Conservation (phyloP, 2,329 filamentous ascomycete genomes). For the Geosmithia flava region DNA sequence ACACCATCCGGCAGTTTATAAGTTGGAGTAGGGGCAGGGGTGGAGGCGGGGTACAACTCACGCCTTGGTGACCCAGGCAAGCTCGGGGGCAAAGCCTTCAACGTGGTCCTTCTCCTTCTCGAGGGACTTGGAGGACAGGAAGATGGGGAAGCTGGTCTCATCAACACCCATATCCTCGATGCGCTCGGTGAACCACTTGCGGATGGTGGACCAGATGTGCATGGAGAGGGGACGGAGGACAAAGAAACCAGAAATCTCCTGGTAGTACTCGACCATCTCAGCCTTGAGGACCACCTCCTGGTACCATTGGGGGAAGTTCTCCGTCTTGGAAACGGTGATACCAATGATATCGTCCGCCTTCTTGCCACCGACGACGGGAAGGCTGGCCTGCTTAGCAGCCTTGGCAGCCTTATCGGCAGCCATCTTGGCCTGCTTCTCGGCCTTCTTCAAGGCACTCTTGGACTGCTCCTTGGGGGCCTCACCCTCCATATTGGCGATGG, state of each 20-base stretch:
- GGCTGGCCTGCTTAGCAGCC: conserved; percentile 36
- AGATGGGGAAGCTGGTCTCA: conserved; percentile 94
- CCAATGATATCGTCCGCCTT: conserved; percentile 64
- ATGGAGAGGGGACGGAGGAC: conserved; percentile 66
- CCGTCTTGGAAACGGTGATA: conserved; percentile 74
- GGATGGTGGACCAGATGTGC: conserved; percentile 55
- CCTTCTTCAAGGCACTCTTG: conserved; percentile 55
- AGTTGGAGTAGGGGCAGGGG: neutral
- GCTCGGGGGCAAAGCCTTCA: conserved; percentile 92
- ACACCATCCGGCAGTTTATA: conserved; percentile 1
- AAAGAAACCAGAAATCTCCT: conserved; percentile 90
- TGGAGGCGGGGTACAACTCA: conserved; percentile 23
- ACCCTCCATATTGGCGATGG: conserved; percentile 2
- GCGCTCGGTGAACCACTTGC: conserved; percentile 54
- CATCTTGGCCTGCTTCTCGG: conserved; percentile 50
- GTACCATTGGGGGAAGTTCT: conserved; percentile 92
- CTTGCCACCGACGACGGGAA: conserved; percentile 45
- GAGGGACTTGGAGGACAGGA: conserved; percentile 83
- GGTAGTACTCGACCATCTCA: conserved; percentile 95
- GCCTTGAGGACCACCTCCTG: conserved; percentile 95
- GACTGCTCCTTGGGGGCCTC: conserved; percentile 25
- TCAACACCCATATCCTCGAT: conserved; percentile 90
- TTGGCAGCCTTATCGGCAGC: conserved; percentile 51
- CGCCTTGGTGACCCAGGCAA: conserved; percentile 82
- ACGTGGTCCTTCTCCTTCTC: conserved; percentile 89